Conservation (phyloP, 768 basidiomycete species). For the Tylopilus sp. region DNA sequence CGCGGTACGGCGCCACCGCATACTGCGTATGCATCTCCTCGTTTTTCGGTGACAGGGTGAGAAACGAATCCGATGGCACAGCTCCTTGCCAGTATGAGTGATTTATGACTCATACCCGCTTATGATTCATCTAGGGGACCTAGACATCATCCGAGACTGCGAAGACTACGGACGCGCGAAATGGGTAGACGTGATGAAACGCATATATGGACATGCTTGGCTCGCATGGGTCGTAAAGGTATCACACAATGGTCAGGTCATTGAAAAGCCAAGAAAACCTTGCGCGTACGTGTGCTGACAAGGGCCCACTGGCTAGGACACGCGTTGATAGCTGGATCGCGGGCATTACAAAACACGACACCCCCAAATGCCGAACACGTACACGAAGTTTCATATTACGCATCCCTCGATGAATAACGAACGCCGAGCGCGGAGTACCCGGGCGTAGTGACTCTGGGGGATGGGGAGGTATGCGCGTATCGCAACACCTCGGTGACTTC, state of each 20-base stretch:
- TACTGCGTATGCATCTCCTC: neutral
- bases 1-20: neutral
- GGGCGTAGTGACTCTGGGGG: neutral
- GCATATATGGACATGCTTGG: neutral
- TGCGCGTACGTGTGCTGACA: neutral
- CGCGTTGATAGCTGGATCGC: neutral
- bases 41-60: neutral
- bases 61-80: constrained; percentile 2
- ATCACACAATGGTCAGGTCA: neutral
- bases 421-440: neutral
- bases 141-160: neutral
- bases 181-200: neutral
- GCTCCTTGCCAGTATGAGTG: neutral
- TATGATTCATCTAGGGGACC: neutral
- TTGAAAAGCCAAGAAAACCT: neutral
- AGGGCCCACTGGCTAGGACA: neutral
- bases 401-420: neutral
- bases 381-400: neutral
- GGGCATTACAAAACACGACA: constrained; percentile 9
- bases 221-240: neutral
- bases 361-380: neutral
- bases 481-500: neutral
- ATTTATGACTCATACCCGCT: too few species aligned
- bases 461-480: neutral
- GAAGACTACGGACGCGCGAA: neutral